Evolutionary conservation across 805 yeast genomes (phyloP).

Genomic region (Metschnikowia dekortorum): DNA sequence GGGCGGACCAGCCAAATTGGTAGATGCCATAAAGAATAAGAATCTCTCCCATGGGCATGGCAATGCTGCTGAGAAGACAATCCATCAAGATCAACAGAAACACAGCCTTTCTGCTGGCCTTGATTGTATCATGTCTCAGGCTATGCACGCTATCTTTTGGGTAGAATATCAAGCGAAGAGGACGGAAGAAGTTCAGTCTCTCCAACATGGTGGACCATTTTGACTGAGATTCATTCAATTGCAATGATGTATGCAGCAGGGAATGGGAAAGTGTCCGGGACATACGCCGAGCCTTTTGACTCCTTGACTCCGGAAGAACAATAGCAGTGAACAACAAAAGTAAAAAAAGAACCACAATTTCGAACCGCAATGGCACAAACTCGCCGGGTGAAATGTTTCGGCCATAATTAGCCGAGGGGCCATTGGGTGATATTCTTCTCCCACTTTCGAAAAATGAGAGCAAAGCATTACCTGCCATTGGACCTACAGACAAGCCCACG

Average conservation of each 20-base stretch:
- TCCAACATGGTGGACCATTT: neutral
- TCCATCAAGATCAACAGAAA: constrained; percentile 49
- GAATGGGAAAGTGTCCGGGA: constrained; percentile 41
- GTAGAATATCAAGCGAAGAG: constrained; percentile 53
- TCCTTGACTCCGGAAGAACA: constrained; percentile 62
- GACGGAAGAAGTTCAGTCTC: constrained; percentile 30
- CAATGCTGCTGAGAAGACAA: constrained; percentile 30
- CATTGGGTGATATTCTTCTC: neutral
- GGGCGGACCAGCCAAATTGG: constrained; percentile 50
- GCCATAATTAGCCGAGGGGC: constrained; percentile 5
- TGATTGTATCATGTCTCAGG: constrained; percentile 15
- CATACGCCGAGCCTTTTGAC: constrained; percentile 47
- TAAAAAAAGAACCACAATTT: constrained; percentile 30
- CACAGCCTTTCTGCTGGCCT: constrained; percentile 32
- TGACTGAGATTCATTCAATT: neutral
- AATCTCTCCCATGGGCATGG: constrained; percentile 39
- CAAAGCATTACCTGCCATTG: constrained; percentile 43
- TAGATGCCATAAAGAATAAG: constrained; percentile 51
- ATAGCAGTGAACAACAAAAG: constrained; percentile 24
- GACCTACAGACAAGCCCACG: constrained; percentile 62
- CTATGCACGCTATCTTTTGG: constrained; percentile 34
- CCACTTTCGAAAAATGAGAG: constrained; percentile 3
- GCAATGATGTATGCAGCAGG: constrained; percentile 8
- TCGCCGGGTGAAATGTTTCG: constrained; percentile 22
- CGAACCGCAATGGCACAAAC: constrained; percentile 28